Base-by-base conservation (phyloP, 371 early-diverging fungal species). In the Rhizomucor pusillus region DNA sequence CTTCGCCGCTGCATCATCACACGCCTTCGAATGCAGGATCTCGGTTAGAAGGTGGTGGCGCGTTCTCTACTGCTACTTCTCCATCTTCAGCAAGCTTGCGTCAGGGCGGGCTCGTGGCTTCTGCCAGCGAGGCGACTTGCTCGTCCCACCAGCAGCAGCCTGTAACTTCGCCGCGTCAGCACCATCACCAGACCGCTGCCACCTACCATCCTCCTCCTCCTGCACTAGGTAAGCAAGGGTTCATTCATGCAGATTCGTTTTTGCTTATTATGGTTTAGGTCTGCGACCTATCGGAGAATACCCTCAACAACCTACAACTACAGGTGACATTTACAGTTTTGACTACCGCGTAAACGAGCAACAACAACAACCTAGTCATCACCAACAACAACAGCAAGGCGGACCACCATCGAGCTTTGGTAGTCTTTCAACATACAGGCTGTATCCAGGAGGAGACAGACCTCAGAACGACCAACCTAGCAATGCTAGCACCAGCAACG, bases 1-100 rank as follows among this genome's bases (percentile, higher is more conserved):
- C 73, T 10, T 60, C 56, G 23, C 55, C 66, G 23, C 12, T 58
- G 25, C 54, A 64, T 29, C 57, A 57, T 50, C n/a, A 13, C 41
- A n/a, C 48, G 40, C 19, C 56, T 48, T 56, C 33, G 43, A 29
- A 35, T n/a, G n/a, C n/a, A n/a, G n/a, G n/a, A n/a, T n/a, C n/a
- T n/a, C n/a, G n/a, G n/a, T n/a, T n/a, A n/a, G n/a, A n/a, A n/a
- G n/a, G n/a, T n/a, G n/a, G n/a, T n/a, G n/a, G n/a, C n/a, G n/a
- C n/a, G n/a, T n/a, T 18, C 40, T 23, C 33, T 34, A 50, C 57
- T 25, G 50, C 34, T 14, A 44, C 50, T 29, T 43, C 50, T 20
- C 45, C 57, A 33, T 37, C 57, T 14, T 43, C 57, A 44, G 50
- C 57, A 47, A 34, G 41, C 44, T n/a, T 36, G 55, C 19, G 19